Percentiles rank a stretch among this genome's conserved stretches.
phyloP scores from a whole-genome alignment of 2,329 filamentous ascomycete genomes.

The Zasmidium cellare region DNA sequence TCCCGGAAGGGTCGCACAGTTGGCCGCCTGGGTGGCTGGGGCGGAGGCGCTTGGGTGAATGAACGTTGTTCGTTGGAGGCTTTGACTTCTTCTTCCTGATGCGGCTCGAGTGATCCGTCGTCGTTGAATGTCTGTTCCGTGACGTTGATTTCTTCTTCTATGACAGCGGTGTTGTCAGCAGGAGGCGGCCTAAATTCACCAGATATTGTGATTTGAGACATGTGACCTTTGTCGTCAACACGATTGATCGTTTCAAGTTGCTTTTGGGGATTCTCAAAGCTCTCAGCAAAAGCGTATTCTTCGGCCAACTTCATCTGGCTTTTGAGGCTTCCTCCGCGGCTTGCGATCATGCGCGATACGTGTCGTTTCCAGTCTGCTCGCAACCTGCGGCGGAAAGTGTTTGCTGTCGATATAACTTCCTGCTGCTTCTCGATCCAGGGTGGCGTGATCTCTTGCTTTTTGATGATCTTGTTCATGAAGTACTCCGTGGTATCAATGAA shows the following conservation, averaged over 20 bases:
- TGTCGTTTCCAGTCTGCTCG: conserved; percentile 83
- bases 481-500: conserved; percentile 97
- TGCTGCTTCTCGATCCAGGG: conserved; percentile 99
- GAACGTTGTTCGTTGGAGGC: conserved; percentile 13
- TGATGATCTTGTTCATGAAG: conserved; percentile 98
- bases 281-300: conserved; percentile 75
- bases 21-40: conserved; percentile 23
- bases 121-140: conserved; percentile 37
- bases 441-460: conserved; percentile 90
- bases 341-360: conserved; percentile 75
- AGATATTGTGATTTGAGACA: conserved; percentile 50
- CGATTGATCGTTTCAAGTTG: conserved; percentile 46
- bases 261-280: conserved; percentile 58
- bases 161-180: conserved; percentile 7
- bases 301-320: conserved; percentile 71
- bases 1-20: conserved; percentile 67
- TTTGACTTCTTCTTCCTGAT: conserved; percentile 21
- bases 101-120: conserved; percentile 25
- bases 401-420: conserved; percentile 70
- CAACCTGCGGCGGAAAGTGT: conserved; percentile 71
- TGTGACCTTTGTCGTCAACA: conserved; percentile 47
- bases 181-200: conserved; percentile 41
- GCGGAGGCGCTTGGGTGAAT: conserved; percentile 17
- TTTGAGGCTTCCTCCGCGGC: conserved; percentile 71
- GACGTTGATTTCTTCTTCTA: conserved; percentile 36